Evolutionary conservation across 2,329 filamentous ascomycete genomes (phyloP), one percentile per base, ranked within the genome.

Genomic region (Fusarium sp.): DNA sequence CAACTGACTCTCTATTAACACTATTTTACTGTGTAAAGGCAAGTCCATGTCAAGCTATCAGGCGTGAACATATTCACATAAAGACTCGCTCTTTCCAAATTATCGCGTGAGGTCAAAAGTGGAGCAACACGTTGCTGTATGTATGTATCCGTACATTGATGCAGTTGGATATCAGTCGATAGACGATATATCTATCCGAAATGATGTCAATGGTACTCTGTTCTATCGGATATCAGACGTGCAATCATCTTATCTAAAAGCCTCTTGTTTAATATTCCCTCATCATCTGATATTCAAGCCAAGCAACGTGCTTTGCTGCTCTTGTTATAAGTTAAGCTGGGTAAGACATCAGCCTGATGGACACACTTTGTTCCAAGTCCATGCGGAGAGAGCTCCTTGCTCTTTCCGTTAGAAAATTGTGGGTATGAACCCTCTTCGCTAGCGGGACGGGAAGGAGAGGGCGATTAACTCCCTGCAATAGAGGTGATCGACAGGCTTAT

Each of bases 401-500:
- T 63, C 66, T 46, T 70, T 64, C 58, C 26, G 58, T 64, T 47
- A 35, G 39, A 33, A 50, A 50, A 52, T 38, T 39, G 63, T 68
- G 67, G 67, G 43, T 35, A 52, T 37, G 31, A 43, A 58, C 49
- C 67, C 66, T 57, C 59, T 57, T 70, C 60, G 55, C 59, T 68
- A 71, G 59, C 69, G 72, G 71, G 66, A 71, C 72, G 72, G 70
- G 70, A 74, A 70, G 71, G 69, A 69, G 60, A 70, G 68, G 72
- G 77, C 77, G 77, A 79, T 77, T 76, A 76, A 70, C 75, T 71
- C 78, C 79, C 70, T 80, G 79, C 65, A 66, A 61, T 37, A 61
- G 57, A 70, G 66, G 78, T 80, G 78, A 80, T 79, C 69, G 67
- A 53, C 58, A 62, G 63, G 66, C 69, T 76, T 68, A 80, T 80